Conservation (phyloP, 2,329 filamentous ascomycete genomes). For the Penicillium sp. region DNA sequence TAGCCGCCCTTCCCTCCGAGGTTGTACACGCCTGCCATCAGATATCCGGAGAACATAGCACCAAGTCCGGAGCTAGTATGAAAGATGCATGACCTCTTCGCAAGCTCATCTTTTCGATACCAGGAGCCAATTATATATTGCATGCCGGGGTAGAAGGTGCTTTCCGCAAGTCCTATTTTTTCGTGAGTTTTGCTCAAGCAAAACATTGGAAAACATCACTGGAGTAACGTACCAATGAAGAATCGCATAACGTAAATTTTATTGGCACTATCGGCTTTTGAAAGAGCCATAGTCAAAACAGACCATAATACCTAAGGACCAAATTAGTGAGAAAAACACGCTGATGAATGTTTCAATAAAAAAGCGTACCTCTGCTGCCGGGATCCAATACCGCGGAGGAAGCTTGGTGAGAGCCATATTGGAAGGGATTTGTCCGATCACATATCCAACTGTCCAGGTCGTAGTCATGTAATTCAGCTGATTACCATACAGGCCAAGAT, state of each 20-base stretch:
- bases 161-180: slow-evolving; percentile 19
- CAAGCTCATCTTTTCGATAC: slow-evolving; percentile 50
- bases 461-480: slow-evolving; percentile 55
- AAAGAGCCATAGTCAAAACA: slow-evolving; percentile 45
- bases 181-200: background rate
- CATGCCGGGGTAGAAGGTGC: slow-evolving; percentile 50
- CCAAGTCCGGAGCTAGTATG: slow-evolving; percentile 46
- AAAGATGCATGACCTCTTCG: slow-evolving; percentile 52
- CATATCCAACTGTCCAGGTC: slow-evolving; percentile 59
- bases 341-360: slow-evolving; percentile 13
- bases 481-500: slow-evolving; percentile 51
- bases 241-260: slow-evolving; percentile 49
- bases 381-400: slow-evolving; percentile 47
- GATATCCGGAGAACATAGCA: slow-evolving; percentile 47
- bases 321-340: background rate
- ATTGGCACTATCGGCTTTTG: slow-evolving; percentile 36
- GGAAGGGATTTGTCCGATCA: slow-evolving; percentile 50
- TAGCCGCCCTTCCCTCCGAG: slow-evolving; percentile 47
- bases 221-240: slow-evolving; percentile 39
- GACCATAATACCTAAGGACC: slow-evolving; percentile 43
- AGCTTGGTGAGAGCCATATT: slow-evolving; percentile 51
- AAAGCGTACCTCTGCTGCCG: slow-evolving; percentile 41
- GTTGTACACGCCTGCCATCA: slow-evolving; percentile 52
- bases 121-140: slow-evolving; percentile 51
- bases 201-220: background rate